Base-by-base conservation (phyloP, 345 rosid genomes). In the Populus tremula region DNA sequence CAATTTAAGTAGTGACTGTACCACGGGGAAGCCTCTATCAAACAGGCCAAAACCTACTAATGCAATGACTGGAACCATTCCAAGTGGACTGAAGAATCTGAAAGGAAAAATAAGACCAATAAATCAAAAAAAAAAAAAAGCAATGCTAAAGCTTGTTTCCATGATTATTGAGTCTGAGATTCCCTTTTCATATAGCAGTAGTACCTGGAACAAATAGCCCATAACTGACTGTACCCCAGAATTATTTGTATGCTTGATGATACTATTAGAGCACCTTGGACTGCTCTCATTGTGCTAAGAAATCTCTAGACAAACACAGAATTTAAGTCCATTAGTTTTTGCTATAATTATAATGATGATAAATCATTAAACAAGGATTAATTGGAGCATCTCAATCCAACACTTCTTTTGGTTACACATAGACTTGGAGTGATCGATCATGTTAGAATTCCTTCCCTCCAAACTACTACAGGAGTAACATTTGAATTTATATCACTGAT, bases 71-170 rank as follows among this genome's bases (percentile, higher is more conserved):
- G 98, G 99, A 87, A 89, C 98, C 99, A 96, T 92, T 78, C 97
- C 97, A 76, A 96, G 89, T 13, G 99, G 99, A 78, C 99, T 96
- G 74, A 93, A 96, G 87, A 96, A 96, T 89, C 99, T 96, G 93
- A 27, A 84, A 70, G 35, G 25, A 5, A 54, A 43, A 10, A 76
- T 27, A 27, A 66, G 50, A n/a, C 72, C 27, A 67, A 25, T 9
- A 36, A 21, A 61, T 77, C 65, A 59, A 6, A 13, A 74, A 62
- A 18, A 29, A 71, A 68, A 35, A 2, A 33, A 29, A 29, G 2
- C 23, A 16, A 39, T 69, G 71, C 23, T 67, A 21, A n/a, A 80
- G 4, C 36, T 63, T 49, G 73, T 41, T 53, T 49, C 50, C 29
- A 10, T 9, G 23, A 73, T 67, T 25, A 67, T 56, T 56, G 77